phyloP scores from a whole-genome alignment of 108 stramenopile species.

The Pseudonitzschia multiseries region DNA sequence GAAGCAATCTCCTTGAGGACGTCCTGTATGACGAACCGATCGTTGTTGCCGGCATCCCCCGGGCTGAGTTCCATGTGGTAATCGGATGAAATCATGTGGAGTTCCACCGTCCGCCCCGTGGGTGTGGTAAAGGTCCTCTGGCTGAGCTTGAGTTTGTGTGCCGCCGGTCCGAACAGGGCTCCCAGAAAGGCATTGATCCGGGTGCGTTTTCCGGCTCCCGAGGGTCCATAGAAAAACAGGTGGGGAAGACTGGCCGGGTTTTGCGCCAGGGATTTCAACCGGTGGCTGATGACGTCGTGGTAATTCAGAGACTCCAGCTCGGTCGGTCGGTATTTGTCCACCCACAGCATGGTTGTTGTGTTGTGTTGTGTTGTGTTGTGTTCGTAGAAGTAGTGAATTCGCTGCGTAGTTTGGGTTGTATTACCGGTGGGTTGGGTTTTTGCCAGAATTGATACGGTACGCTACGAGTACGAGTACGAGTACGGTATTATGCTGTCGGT shows the following conservation, averaged over 20 bases:
- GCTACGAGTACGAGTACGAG: too few relatives aligned
- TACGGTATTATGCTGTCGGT: too few relatives aligned
- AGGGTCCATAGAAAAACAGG: constrained; percentile 96
- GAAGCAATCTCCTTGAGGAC: constrained; percentile 99
- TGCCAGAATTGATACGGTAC: too few relatives aligned
- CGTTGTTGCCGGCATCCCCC: constrained; percentile 93
- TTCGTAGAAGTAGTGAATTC: too few relatives aligned
- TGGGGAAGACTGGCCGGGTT: constrained; percentile 85
- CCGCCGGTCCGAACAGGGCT: constrained; percentile 88
- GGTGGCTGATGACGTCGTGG: constrained; percentile 74
- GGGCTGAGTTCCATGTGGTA: constrained; percentile 98
- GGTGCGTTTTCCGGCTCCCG: constrained; percentile 97
- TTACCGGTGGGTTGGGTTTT: too few relatives aligned
- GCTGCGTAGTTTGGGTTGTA: too few relatives aligned
- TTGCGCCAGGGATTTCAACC: constrained; percentile 64
- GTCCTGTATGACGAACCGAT: constrained; percentile 97
- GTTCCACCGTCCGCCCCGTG: constrained; percentile 83
- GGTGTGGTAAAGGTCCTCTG: constrained; percentile 86
- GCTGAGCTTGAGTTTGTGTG: constrained; percentile 77
- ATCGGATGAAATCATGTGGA: constrained; percentile 91
- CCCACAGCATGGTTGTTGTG: constrained; percentile 88
- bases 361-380: too few relatives aligned
- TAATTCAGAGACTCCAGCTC: constrained; percentile 85
- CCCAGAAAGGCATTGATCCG: constrained; percentile 90
- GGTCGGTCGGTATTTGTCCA: constrained; percentile 97